Conservation (phyloP, 225 moss, liverwort and hornwort genomes). For the Marchantia paleacea region DNA sequence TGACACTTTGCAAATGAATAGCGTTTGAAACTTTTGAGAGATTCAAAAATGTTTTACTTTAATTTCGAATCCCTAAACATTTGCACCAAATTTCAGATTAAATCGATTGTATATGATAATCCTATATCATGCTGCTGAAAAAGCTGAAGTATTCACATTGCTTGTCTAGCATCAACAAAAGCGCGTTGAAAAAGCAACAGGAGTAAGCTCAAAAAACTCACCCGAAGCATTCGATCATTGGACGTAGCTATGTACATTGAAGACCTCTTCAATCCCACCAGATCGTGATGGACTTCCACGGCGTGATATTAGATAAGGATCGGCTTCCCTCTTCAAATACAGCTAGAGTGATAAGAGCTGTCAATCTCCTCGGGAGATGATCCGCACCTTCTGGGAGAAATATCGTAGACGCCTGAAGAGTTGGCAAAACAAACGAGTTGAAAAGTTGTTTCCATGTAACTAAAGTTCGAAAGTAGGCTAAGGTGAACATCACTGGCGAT, state of each 20-base stretch:
- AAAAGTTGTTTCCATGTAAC: background rate
- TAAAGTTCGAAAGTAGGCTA: background rate
- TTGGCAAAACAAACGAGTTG: background rate
- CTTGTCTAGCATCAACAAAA: background rate
- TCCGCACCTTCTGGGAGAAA: slow-evolving; percentile 8
- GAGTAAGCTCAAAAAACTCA: background rate
- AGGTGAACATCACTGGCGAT: slow-evolving; percentile 10
- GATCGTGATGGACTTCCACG: slow-evolving; percentile 2
- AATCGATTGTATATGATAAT: too few relatives aligned
- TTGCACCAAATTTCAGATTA: too few relatives aligned
- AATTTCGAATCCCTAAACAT: too few relatives aligned
- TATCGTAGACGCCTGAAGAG: slow-evolving; percentile 16
- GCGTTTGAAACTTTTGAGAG: too few relatives aligned
- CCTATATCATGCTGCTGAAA: too few relatives aligned
- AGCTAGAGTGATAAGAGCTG: background rate
- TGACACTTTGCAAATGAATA: too few relatives aligned
- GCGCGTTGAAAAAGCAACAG: background rate
- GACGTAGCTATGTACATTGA: background rate
- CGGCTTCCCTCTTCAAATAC: background rate
- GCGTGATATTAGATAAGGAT: slow-evolving; percentile 8
- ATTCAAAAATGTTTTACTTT: too few relatives aligned
- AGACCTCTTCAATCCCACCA: slow-evolving; percentile 14
- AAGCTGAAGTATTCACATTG: too few relatives aligned
- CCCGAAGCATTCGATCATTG: background rate
- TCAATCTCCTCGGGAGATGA: background rate